These are phyloP conservation scores for Sarocladium oryzae DNA, from an alignment of 2,329 filamentous ascomycete species.

Conservation along the genomic window DNA sequence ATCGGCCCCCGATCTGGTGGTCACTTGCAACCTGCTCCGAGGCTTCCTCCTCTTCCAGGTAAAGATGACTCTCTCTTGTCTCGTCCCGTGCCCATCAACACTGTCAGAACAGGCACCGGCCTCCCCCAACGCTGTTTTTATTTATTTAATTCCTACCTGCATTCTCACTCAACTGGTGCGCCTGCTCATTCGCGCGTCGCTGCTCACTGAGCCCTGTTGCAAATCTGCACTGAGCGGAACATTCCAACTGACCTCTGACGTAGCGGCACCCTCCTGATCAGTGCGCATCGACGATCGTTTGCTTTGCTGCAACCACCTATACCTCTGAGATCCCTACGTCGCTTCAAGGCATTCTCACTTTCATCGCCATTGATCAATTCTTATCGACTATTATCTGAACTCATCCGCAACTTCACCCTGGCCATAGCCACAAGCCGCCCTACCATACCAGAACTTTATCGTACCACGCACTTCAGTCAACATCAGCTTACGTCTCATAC, in stretches of 20 bases:
- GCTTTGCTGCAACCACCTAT: slow-evolving; percentile 1
- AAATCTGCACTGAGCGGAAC: slow-evolving; percentile 1
- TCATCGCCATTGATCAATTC: background rate
- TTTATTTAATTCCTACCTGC: background rate
- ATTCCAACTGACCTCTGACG: slow-evolving; percentile 10
- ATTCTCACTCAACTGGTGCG: background rate
- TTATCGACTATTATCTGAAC: background rate
- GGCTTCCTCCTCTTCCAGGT: background rate
- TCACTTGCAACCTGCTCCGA: background rate
- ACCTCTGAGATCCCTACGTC: background rate
- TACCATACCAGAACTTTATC: background rate
- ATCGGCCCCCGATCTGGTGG: slow-evolving; percentile 3
- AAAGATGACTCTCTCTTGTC: slow-evolving; percentile 1
- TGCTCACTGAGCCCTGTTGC: background rate
- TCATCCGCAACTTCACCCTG: background rate
- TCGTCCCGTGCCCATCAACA: background rate
- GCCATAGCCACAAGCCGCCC: background rate
- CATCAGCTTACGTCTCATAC: too few relatives aligned
- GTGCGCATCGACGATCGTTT: slow-evolving; percentile 9
- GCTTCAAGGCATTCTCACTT: background rate
- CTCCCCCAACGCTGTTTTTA: background rate
- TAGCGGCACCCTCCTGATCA: slow-evolving; percentile 8
- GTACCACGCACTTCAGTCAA: background rate
- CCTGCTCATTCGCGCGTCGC: background rate
- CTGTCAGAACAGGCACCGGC: background rate